Percentiles rank a stretch among this genome's conserved stretches.
These are phyloP conservation scores for Globisporangium lucens DNA, from an alignment of 352 stramenopile species.

Conservation along the genomic window DNA sequence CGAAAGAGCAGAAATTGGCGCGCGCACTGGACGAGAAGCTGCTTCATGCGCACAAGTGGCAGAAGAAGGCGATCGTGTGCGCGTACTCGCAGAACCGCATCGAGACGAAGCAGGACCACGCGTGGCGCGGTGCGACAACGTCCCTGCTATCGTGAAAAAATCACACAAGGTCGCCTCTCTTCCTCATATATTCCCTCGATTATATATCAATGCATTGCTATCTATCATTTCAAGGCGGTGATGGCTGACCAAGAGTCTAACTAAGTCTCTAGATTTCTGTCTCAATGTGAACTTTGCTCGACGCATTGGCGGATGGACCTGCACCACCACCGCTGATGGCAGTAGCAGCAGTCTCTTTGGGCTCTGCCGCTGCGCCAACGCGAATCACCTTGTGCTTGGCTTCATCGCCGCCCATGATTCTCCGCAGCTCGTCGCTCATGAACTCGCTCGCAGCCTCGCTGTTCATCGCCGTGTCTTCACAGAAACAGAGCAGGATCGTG, in stretches of 20 bases:
- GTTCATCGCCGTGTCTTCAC: slow-evolving; percentile 87
- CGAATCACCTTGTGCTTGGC: slow-evolving; percentile 41
- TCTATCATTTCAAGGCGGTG: not conserved
- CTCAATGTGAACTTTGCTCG: slow-evolving; percentile 37
- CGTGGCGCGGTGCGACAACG: slow-evolving; percentile 8
- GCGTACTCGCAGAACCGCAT: slow-evolving; percentile 57
- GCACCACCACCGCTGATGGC: not conserved
- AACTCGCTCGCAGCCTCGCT: slow-evolving; percentile 58
- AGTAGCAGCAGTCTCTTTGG: not conserved
- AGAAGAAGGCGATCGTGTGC: slow-evolving; percentile 66
- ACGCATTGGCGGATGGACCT: not conserved
- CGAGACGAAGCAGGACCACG: not conserved
- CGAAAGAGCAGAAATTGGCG: slow-evolving; percentile 22
- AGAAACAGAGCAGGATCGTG: slow-evolving; percentile 96
- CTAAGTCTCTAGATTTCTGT: slow-evolving; percentile 30
- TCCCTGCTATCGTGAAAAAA: slow-evolving; percentile 8
- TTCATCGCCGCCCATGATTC: slow-evolving; percentile 48
- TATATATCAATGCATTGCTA: not conserved
- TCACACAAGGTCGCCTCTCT: no score
- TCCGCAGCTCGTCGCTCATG: slow-evolving; percentile 74
- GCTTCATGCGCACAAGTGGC: slow-evolving; percentile 46
- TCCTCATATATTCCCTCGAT: no score
- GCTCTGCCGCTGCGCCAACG: slow-evolving; percentile 20
- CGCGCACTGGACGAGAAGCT: slow-evolving; percentile 30
- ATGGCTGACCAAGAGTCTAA: not conserved